A percentile compares a stretch with the other conserved stretches of the same genome.
Evolutionary conservation across 2,329 filamentous ascomycete species (phyloP).

Genomic region (Colletotrichum costaricense): DNA sequence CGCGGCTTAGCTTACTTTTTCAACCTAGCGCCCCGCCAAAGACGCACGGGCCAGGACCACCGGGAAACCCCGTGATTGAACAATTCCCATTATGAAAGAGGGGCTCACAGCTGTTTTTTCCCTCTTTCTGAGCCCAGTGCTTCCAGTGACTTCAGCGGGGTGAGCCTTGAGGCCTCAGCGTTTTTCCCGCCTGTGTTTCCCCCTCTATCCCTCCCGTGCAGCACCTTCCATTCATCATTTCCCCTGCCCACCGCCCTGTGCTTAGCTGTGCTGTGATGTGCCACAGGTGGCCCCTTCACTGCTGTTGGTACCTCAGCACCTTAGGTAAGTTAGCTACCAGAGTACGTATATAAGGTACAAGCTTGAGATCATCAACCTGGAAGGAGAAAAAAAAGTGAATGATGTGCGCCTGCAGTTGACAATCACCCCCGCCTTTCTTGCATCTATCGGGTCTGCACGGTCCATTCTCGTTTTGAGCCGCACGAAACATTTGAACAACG

Average conservation of each 20-base stretch:
- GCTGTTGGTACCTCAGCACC: no score
- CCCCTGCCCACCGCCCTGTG: not conserved
- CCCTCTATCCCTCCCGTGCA: not conserved
- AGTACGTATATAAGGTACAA: not conserved
- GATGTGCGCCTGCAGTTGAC: not conserved
- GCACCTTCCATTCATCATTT: not conserved
- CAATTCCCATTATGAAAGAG: slow-evolving; percentile 32
- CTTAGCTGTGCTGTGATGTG: no score
- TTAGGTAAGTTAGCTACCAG: no score
- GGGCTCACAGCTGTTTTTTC: not conserved
- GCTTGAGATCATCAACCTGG: not conserved
- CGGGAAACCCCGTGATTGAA: slow-evolving; percentile 36
- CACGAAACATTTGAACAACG: slow-evolving; percentile 24
- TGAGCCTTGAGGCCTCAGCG: not conserved
- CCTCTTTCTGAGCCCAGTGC: not conserved
- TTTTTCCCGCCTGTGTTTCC: not conserved
- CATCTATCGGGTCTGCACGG: slow-evolving; percentile 17
- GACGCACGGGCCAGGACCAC: slow-evolving; percentile 11
- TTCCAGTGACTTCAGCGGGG: not conserved
- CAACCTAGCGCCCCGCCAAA: slow-evolving; percentile 34
- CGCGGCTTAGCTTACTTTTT: slow-evolving; percentile 25
- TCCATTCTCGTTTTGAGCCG: slow-evolving; percentile 20
- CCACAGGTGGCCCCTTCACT: not conserved
- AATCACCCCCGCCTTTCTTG: slow-evolving; percentile 13
- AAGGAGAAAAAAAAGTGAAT: not conserved